Base-by-base conservation (phyloP, 1,139 yeast genomes). In the Debaryomyces coudertii region DNA sequence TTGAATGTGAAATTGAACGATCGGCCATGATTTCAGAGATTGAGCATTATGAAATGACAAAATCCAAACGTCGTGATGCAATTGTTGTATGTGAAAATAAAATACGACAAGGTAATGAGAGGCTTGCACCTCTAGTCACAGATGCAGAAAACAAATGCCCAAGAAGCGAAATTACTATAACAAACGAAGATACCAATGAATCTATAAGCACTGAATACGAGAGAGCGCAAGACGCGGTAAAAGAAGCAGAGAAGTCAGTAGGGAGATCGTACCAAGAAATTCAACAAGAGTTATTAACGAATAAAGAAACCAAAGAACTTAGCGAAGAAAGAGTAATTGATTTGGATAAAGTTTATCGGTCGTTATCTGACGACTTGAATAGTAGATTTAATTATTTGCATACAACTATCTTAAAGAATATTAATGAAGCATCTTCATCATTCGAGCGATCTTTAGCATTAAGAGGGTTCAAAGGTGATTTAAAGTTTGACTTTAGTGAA, bases 391-490 rank as follows among this genome's bases (percentile, higher is more conserved):
- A 71, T 33, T 77, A 80, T 43, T 69, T 83, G 45, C 69, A 74
- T 38, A 73, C 76, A 15, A 76, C 85, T 0, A 75, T 73, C 22
- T 53, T 57, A 8, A 59, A 62, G 30, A 61, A 63, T 18, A 62
- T 69, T 15, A 57, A 61, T n/a, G 66, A 69, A 43, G 77, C 77
- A 0, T 61, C 62, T 23, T 56, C 63, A 34, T 69, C 78, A 6
- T 87, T 87, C 60, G 82, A 81, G 53, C 69, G 74, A 37, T 80
- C 90, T 0, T 65, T 87, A 53, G 79, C 75, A 40, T 68, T 80
- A 37, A 80, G 98, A 63, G 90, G 90, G 2, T 90, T 87, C 61
- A 76, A 77, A 14, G 99, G 99, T 11, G 73, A 77, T 33, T 70
- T 93, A 39, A 70, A 71, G 8, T 84, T 92, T 61, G 86, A 86